These are phyloP conservation scores for Chytridium lagenaria DNA, from an alignment of 371 early-diverging fungal species.

Conservation along the genomic window DNA sequence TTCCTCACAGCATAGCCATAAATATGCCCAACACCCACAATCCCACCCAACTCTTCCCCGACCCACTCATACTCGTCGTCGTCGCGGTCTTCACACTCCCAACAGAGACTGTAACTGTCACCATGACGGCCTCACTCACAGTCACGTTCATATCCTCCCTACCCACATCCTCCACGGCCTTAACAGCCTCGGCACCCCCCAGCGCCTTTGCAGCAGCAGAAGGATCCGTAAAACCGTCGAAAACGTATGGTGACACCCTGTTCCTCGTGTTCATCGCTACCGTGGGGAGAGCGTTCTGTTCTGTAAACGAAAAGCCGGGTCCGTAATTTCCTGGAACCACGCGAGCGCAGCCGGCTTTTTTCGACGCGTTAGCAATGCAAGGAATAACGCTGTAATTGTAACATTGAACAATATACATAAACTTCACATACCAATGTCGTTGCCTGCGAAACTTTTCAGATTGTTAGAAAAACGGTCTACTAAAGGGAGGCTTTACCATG, in stretches of 20 bases:
- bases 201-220: background rate
- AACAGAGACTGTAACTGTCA: no score
- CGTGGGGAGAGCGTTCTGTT: background rate
- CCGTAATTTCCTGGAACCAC: slow-evolving; percentile 12
- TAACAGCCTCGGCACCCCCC: background rate
- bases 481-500: background rate
- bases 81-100: no score
- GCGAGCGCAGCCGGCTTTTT: background rate
- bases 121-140: no score
- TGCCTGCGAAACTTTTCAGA: slow-evolving; percentile 5
- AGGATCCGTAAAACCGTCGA: no score
- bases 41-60: no score
- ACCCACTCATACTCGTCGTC: no score
- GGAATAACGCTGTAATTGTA: no score
- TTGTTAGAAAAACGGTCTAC: background rate
- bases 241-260: background rate
- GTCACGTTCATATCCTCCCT: background rate
- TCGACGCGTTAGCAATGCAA: no score
- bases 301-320: background rate
- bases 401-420: no score
- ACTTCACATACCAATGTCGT: no score
- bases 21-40: no score
- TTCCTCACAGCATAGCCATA: no score
- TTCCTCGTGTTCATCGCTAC: background rate
- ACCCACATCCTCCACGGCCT: background rate